Evolutionary conservation across 2,329 filamentous ascomycete genomes (phyloP), one percentile per base, ranked within the genome.

Genomic region (Arthrobotrys sinensis): DNA sequence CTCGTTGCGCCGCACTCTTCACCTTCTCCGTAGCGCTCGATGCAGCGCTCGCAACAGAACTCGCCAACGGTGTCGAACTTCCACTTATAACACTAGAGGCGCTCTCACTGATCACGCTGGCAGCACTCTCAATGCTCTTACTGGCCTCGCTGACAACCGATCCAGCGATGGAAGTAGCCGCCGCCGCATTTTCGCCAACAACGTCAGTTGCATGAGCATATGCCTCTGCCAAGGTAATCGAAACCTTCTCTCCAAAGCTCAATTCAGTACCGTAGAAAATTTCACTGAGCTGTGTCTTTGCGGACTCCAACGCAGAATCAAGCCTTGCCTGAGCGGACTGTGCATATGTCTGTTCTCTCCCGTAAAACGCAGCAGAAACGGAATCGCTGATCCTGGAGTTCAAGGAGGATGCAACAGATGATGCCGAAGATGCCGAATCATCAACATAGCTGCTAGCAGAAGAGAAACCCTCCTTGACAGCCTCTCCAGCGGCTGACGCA

Each of bases 11-110:
- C 28, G 60, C 66, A 24, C 81, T 80, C 78, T 83, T 82, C 21
- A 84, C 81, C 60, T 81, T 83, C 63, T 82, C 85, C 65, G 85
- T 85, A 28, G 86, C 87, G 45, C 84, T 86, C 46, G 72, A 72
- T 10, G 70, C 76, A 11, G 57, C 80, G 32, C 75, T 79, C 19
- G 77, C 64, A 38, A 69, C 80, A 12, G 73, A 80, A 34, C 71
- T 79, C n/a, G 73, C 71, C 19, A 80, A 50, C 28, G 76, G 73
- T 45, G 73, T 77, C 60, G 73, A 62, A 60, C 32, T 71, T 43
- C 65, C 66, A 10, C 66, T 70, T 3, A 77, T 53, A 36, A 77
- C 19, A 65, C 73, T 71, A n/a, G 65, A 69, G n/a, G 71, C 71
- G 32, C 71, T 64, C 64, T 76, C 71, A 14, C 64, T 63, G 38